Conservation (phyloP, 257 asterid species). For the Osmanthus fragrans region DNA sequence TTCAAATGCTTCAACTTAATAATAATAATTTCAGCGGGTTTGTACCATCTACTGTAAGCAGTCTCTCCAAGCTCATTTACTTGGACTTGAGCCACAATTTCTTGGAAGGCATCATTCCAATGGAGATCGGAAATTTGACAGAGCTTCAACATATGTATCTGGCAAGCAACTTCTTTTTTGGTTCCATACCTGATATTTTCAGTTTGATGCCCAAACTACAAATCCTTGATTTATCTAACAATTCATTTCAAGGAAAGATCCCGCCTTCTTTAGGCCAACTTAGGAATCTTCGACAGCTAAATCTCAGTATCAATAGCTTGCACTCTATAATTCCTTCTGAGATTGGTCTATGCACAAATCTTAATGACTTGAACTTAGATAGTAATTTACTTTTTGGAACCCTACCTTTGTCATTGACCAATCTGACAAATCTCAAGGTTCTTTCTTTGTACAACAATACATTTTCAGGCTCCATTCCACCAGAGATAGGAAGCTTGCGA, state of each 20-base stretch:
- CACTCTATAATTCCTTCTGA: constrained; percentile 42
- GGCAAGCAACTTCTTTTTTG: constrained; percentile 42
- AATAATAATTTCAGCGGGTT: constrained; percentile 51
- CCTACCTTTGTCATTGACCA: constrained; percentile 63
- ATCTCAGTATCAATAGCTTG: too few species aligned
- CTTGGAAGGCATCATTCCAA: constrained; percentile 42
- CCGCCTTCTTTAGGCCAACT: constrained; percentile 40
- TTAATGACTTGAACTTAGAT: constrained; percentile 37
- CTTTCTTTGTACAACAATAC: constrained; percentile 31
- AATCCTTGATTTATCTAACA: background rate
- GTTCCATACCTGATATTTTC: constrained; percentile 45
- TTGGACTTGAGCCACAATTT: constrained; percentile 68
- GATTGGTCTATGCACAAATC: constrained; percentile 41
- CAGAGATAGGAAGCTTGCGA: constrained; percentile 38
- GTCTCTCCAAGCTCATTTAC: constrained; percentile 40
- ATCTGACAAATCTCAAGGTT: constrained; percentile 27
- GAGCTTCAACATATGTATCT: constrained; percentile 1
- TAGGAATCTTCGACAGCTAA: constrained; percentile 21
- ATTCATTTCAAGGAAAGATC: constrained; percentile 21
- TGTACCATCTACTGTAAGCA: constrained; percentile 54
- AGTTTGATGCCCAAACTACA: background rate
- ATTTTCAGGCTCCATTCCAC: constrained; percentile 48
- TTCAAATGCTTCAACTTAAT: constrained; percentile 40
- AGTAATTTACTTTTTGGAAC: constrained; percentile 34
- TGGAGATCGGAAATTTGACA: constrained; percentile 58